Conservation (phyloP, 441 rosid species). For the Erodium chrysanthum region DNA sequence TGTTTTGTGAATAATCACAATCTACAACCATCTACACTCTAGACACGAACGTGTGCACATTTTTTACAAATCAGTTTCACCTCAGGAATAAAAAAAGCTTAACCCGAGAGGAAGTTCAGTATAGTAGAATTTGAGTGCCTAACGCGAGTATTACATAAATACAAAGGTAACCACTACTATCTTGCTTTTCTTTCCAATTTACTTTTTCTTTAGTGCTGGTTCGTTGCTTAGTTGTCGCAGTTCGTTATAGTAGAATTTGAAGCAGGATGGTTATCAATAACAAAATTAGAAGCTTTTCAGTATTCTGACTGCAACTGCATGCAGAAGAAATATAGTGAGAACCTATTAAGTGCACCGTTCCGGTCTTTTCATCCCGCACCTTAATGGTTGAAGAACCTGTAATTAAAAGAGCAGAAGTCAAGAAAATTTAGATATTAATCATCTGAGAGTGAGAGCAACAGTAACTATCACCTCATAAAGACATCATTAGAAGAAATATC, state of each 20-base stretch:
- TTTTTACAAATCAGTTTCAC: slow-evolving; percentile 4
- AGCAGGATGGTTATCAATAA: slow-evolving; percentile 28
- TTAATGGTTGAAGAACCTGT: slow-evolving; percentile 69
- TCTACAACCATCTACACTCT: neutral
- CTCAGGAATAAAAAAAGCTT: neutral
- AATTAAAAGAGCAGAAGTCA: slow-evolving; percentile 15
- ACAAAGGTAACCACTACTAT: slow-evolving; percentile 5
- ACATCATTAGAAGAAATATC: no score
- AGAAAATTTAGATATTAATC: no score
- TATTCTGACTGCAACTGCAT: slow-evolving; percentile 20
- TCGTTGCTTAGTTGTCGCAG: slow-evolving; percentile 9
- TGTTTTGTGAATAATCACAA: neutral
- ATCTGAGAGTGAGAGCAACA: neutral
- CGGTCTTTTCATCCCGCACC: slow-evolving; percentile 59
- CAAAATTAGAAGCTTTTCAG: slow-evolving; percentile 20
- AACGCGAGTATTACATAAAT: neutral
- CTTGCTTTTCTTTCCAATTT: slow-evolving; percentile 10
- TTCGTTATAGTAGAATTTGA: slow-evolving; percentile 19
- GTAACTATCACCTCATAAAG: neutral
- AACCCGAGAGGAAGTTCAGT: neutral
- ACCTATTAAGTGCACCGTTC: slow-evolving; percentile 66
- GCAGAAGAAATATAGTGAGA: slow-evolving; percentile 39
- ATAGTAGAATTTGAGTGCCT: neutral
- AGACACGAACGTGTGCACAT: neutral
- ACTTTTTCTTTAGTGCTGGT: slow-evolving; percentile 10